Evolutionary conservation across 306 rosid genomes (phyloP).

Genomic region (Coriaria nepalensis): DNA sequence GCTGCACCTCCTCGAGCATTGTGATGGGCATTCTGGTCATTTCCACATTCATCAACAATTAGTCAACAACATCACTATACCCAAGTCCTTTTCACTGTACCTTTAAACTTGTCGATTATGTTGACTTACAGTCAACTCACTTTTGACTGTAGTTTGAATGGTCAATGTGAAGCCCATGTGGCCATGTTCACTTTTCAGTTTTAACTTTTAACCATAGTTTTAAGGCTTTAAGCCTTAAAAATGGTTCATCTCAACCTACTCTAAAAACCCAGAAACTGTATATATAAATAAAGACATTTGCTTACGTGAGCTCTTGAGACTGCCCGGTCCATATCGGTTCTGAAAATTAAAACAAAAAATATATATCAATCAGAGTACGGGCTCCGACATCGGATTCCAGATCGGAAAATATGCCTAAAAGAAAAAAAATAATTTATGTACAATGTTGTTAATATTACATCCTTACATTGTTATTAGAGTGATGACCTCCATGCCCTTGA

Average conservation of each 20-base stretch:
- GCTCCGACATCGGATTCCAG: no score
- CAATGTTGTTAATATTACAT: background rate
- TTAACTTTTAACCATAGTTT: no score
- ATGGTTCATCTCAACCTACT: no score
- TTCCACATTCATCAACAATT: background rate
- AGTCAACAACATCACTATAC: background rate
- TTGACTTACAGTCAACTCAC: no score
- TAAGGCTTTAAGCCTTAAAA: no score
- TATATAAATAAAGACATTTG: background rate
- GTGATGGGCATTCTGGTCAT: constrained; percentile 70
- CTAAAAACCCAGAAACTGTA: no score
- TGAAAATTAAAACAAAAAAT: constrained; percentile 17
- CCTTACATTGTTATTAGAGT: constrained; percentile 29
- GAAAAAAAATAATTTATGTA: background rate
- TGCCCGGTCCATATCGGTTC: constrained; percentile 56
- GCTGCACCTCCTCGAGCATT: constrained; percentile 60
- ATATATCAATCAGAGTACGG: background rate
- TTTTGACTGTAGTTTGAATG: no score
- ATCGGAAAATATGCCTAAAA: background rate
- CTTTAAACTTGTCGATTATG: no score
- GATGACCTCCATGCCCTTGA: constrained; percentile 51
- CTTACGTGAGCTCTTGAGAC: constrained; percentile 67
- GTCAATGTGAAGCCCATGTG: no score
- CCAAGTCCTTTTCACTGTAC: background rate
- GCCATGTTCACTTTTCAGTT: no score